Evolutionary conservation across 176 grass and related monocot species (phyloP), one percentile per base, ranked within the genome.

Genomic region (Oryza longistaminata): DNA sequence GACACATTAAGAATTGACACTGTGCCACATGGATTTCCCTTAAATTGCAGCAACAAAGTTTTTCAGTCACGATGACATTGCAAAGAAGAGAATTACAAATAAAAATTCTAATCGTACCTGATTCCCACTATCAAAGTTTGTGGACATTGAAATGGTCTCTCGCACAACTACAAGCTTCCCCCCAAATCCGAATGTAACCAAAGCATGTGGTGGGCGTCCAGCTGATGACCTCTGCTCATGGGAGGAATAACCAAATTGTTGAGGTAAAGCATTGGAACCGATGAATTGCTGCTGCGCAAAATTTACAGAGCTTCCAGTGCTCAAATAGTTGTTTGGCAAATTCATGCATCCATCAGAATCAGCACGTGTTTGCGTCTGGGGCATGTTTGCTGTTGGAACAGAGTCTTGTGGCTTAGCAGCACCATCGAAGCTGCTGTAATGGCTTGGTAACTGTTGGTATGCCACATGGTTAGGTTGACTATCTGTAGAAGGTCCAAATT

Each of bases 161-260:
- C 88, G 93, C 85, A 97, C 83, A 76, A 97, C 81, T 64, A 95
- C n/a, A 21, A 97, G 85, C 76, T 93, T 97, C 11, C 92, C 95
- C 46, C 90, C 92, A 75, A 97, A 97, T 76, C 92, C 95, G 90
- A 97, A 97, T 4, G 92, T 73, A 79, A 94, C 88, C 24, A 95
- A 73, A 46, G 95, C 76, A 91, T 95, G 92, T 6, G 92, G 66
- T 76, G 92, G 95, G 15, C 88, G 92, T 85, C 95, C 95, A 87
- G 81, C 87, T 69, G 90, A 91, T 39, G 90, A 95, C 61, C 85
- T 93, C 82, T 87, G 90, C 74, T 94, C 90, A n/a, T 87, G 82
- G 15, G 88, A 82, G 60, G 84, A 62, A 85, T 86, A 91, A 85
- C 85, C 77, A 37, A 91, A 87, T 34, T 90, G 78, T 66, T 88